Evolutionary conservation across 371 early-diverging fungal genomes (phyloP).

Genomic region (Rhizopus arrhizus): DNA sequence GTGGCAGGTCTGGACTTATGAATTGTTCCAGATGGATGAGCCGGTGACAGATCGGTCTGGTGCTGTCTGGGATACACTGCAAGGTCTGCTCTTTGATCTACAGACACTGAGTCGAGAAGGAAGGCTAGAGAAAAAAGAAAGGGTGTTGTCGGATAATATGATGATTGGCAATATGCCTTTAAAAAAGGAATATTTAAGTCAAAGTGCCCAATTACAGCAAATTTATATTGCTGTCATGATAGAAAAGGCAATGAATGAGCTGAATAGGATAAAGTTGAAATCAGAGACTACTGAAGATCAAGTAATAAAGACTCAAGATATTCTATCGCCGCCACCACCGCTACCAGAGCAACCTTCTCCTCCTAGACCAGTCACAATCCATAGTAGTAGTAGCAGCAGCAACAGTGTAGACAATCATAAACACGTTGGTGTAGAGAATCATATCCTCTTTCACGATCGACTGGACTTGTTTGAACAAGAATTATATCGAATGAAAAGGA

Average conservation of each 20-base stretch:
- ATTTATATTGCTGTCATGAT: conserved; percentile 43
- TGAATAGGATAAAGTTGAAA: background rate
- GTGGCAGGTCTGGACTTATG: conserved; percentile 47
- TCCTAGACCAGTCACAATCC: too few species aligned
- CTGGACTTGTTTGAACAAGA: conserved; percentile 51
- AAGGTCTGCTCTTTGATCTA: conserved; percentile 44
- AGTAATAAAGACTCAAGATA: background rate
- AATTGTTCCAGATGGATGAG: conserved; percentile 27
- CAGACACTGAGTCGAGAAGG: conserved; percentile 27
- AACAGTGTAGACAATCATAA: too few species aligned
- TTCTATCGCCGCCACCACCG: background rate
- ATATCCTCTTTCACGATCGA: conserved; percentile 48
- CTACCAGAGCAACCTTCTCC: too few species aligned
- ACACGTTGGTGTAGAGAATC: conserved; percentile 11
- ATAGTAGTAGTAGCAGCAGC: too few species aligned
- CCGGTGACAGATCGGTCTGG: conserved; percentile 17
- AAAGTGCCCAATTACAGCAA: conserved; percentile 30
- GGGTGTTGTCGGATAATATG: conserved; percentile 46
- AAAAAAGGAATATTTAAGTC: conserved; percentile 35
- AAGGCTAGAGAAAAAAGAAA: conserved; percentile 2
- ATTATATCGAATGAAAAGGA: conserved; percentile 37
- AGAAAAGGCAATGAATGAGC: conserved; percentile 41
- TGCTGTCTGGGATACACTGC: conserved; percentile 47
- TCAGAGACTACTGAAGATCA: too few species aligned
- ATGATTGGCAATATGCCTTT: conserved; percentile 50